Base-by-base conservation (phyloP, 2,329 filamentous ascomycete genomes). In the Dendryphion nanum region DNA sequence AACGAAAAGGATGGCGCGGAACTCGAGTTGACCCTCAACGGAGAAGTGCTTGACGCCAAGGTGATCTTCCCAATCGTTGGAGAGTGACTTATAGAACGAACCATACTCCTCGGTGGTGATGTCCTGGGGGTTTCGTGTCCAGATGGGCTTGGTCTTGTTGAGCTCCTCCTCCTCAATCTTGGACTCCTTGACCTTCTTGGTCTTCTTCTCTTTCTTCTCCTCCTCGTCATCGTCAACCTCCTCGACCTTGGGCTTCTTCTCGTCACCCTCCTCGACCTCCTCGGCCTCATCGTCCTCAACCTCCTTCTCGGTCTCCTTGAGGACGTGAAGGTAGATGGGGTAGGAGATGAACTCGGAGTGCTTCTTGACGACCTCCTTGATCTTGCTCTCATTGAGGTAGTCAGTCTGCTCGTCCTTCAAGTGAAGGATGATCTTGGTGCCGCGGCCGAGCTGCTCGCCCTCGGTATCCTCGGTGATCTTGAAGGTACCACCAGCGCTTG, bases 351-450 rank as follows among this genome's bases (percentile, higher is more conserved):
- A 98, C 79, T 98, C 93, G 69, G 93, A 97, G 86, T 98, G 93
- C 88, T 98, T 98, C 89, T 97, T 97, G 81, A 98, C 90, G 55
- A 98, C 91, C 81, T 98, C 93, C 87, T 98, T 98, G 81, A 98
- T 86, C 82, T 91, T 93, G 80, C 81, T 81, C 86, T 98, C 93
- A 75, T 97, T 94, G 57, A 97, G 80, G 83, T 95, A 98, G 73
- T 97, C 93, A 53, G 78, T 79, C 81, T 98, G 93, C 83, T 98
- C 93, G 61, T 98, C 93, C 87, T 98, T 98, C 67, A 98, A 81
- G 81, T 97, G 88, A 47, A 98, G 89, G 73, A 97, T 84, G 71
- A 98, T 94, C 83, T 95, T 90, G 72, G 89, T 94, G 71, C 93
- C 93, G 63, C 93, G 91, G 69, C 90, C 90, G 53, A 98, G 80